Conservation (phyloP, 352 stramenopile species). For the Phytophthora pini region DNA sequence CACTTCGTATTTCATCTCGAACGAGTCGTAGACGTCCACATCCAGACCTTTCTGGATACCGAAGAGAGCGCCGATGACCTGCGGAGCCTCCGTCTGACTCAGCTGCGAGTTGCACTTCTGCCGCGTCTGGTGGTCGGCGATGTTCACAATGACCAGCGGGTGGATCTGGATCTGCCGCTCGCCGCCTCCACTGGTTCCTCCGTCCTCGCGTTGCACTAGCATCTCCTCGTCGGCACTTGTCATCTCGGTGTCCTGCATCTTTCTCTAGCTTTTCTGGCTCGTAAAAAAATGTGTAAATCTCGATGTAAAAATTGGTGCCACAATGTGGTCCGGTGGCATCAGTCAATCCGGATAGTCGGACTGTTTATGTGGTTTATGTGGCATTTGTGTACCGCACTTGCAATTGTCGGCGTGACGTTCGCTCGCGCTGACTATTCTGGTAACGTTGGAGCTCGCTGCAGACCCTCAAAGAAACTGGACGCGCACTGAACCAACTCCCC, state of each 20-base stretch:
- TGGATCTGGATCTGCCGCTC: constrained; percentile 83
- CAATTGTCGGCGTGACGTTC: constrained; percentile 36
- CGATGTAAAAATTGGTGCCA: not conserved
- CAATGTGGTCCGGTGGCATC: constrained; percentile 2
- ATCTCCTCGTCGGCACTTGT: constrained; percentile 48
- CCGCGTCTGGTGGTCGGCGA: constrained; percentile 95
- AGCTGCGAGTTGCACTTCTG: constrained; percentile 68
- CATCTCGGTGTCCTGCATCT: constrained; percentile 74
- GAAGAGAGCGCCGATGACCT: constrained; percentile 93
- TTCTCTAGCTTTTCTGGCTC: not conserved
- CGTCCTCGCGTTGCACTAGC: constrained; percentile 54
- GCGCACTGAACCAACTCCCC: constrained; percentile 24
- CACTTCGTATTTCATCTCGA: constrained; percentile 87
- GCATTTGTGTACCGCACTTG: constrained; percentile 20
- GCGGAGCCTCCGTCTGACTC: constrained; percentile 49
- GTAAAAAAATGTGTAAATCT: not conserved
- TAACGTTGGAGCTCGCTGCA: constrained; percentile 32
- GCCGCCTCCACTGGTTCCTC: constrained; percentile 46
- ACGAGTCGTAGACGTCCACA: constrained; percentile 87
- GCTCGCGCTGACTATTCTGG: constrained; percentile 44
- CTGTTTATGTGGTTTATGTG: constrained; percentile 9
- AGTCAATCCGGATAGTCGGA: constrained; percentile 3
- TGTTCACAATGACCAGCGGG: constrained; percentile 93
- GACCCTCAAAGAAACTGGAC: constrained; percentile 6
- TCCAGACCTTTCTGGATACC: constrained; percentile 88